Conservation (phyloP, 768 basidiomycete species). For the Pilatotrama ljubarskyi region DNA sequence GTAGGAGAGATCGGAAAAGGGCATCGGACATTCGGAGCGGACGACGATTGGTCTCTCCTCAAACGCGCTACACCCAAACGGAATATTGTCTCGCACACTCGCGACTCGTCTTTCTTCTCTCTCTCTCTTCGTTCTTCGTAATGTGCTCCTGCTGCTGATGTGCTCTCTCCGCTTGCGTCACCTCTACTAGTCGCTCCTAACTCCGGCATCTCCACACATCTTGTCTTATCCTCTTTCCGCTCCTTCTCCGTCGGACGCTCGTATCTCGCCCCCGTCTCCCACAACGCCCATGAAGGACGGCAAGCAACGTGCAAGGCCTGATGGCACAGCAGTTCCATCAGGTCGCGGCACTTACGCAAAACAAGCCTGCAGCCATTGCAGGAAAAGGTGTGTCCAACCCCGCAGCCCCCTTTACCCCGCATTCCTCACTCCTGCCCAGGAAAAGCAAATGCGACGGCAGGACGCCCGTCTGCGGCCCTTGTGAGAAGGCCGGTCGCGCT, state of each 20-base stretch:
- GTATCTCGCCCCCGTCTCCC: background rate
- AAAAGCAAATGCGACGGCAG: constrained; percentile 37
- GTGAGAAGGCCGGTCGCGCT: constrained; percentile 27
- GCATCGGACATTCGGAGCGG: constrained; percentile 6
- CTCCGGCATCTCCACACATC: background rate
- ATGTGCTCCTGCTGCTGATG: background rate
- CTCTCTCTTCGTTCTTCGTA: background rate
- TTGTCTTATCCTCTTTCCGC: constrained; percentile 12
- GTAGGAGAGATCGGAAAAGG: background rate
- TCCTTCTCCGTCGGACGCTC: constrained; percentile 10
- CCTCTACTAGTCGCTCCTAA: no score
- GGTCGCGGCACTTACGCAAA: constrained; percentile 34
- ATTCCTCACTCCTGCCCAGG: constrained; percentile 13
- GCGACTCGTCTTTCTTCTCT: background rate
- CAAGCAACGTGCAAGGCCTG: constrained; percentile 25
- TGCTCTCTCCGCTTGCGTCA: background rate
- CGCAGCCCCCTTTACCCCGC: background rate
- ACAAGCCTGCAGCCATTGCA: constrained; percentile 37
- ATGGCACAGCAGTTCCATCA: constrained; percentile 17
- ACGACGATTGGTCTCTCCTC: background rate
- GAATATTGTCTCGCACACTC: background rate
- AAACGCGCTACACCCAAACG: background rate
- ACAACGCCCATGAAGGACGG: constrained; percentile 22
- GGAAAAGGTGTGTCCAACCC: constrained; percentile 26
- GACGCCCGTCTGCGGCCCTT: constrained; percentile 33